Evolutionary conservation across 2,329 filamentous ascomycete species (phyloP).

Genomic region (Alternaria tenuissima): DNA sequence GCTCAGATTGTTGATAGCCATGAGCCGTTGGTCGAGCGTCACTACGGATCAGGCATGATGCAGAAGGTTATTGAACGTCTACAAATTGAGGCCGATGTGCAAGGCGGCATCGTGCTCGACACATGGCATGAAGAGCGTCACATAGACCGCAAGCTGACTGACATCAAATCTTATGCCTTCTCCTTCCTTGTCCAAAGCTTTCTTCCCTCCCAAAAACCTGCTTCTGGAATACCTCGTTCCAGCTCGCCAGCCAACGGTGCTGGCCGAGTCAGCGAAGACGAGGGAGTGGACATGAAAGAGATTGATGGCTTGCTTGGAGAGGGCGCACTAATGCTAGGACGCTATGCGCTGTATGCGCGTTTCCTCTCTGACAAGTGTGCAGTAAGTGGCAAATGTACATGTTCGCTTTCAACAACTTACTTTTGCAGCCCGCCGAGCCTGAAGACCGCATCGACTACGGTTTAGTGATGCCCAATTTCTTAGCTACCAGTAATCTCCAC

Average conservation of each 20-base stretch:
- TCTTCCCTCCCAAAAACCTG: constrained; percentile 72
- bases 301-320: constrained; percentile 88
- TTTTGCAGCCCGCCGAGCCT: constrained; percentile 37
- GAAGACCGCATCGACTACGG: constrained; percentile 64
- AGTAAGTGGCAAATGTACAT: constrained; percentile 59
- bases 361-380: constrained; percentile 88
- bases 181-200: constrained; percentile 97
- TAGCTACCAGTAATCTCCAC: constrained; percentile 79
- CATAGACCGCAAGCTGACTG: constrained; percentile 85
- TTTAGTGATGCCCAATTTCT: constrained; percentile 74
- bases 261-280: constrained; percentile 79
- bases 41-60: constrained; percentile 95
- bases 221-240: constrained; percentile 70
- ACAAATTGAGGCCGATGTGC: constrained; percentile 93
- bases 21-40: constrained; percentile 86
- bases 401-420: constrained; percentile 22
- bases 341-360: constrained; percentile 90
- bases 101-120: constrained; percentile 94
- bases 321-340: constrained; percentile 87
- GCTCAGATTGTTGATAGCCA: constrained; percentile 95
- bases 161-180: constrained; percentile 97
- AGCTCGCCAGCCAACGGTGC: constrained; percentile 72
- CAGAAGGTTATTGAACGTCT: constrained; percentile 89
- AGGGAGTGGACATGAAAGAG: constrained; percentile 95
- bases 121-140: constrained; percentile 91